Percentiles rank a stretch among this genome's conserved stretches.
phyloP scores from a whole-genome alignment of 495 filamentous ascomycete genomes.

The Penicillium herquei region DNA sequence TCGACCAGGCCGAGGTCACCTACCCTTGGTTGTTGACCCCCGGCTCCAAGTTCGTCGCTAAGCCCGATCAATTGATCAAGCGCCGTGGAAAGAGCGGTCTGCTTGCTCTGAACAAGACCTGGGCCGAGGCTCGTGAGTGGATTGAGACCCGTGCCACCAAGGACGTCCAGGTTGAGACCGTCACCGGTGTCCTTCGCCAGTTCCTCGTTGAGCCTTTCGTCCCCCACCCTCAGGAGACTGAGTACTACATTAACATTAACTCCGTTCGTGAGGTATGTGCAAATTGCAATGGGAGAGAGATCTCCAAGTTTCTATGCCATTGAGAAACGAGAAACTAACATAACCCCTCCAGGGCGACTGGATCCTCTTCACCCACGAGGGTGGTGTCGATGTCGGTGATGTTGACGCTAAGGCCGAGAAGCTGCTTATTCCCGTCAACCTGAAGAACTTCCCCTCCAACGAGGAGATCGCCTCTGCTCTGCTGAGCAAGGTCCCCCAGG shows the following conservation, averaged over 20 bases:
- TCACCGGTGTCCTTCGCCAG: conserved; percentile 81
- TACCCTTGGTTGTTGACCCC: conserved; percentile 88
- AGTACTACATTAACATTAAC: conserved; percentile 99
- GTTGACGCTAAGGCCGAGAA: conserved; percentile 99
- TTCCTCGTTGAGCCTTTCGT: conserved; percentile 99
- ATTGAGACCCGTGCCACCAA: conserved; percentile 89
- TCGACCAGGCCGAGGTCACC: conserved; percentile 90
- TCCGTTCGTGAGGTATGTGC: conserved; percentile 81
- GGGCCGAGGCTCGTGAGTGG: conserved; percentile 90
- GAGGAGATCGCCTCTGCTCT: conserved; percentile 81
- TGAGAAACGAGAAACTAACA: conserved; percentile 7
- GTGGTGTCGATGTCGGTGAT: conserved; percentile 99
- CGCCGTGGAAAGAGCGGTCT: conserved; percentile 97
- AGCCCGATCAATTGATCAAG: conserved; percentile 99
- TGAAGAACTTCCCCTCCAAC: conserved; percentile 93
- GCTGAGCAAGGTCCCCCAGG: conserved; percentile 89
- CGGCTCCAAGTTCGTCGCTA: conserved; percentile 93
- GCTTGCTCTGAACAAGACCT: conserved; percentile 94
- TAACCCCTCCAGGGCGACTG: conserved; percentile 77
- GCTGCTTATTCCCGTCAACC: conserved; percentile 94
- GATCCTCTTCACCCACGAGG: conserved; percentile 99
- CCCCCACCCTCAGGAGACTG: conserved; percentile 85
- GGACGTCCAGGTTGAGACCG: conserved; percentile 86
- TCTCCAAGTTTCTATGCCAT: not conserved
- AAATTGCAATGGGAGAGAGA: not conserved